Base-by-base conservation (phyloP, 768 basidiomycete species). In the Amanita molliuscula region DNA sequence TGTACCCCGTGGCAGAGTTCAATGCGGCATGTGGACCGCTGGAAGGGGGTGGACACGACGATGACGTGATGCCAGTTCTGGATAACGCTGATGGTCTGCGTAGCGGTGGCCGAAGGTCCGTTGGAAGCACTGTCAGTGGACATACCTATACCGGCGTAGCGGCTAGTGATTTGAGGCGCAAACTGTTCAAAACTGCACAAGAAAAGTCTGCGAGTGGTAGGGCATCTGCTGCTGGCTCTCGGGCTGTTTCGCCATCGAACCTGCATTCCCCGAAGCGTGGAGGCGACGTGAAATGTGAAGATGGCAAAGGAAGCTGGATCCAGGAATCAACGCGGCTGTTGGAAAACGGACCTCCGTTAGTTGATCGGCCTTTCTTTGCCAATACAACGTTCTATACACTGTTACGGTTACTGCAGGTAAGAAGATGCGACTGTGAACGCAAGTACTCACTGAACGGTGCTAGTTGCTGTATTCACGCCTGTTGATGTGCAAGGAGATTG, bases 371-470 rank as follows among this genome's bases (percentile, higher is more conserved):
- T 7, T 89, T 97, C 66, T 98, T 95, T 66, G 79, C 79, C 52
- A 96, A 97, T 67, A 91, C 89, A 42, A 86, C 90, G 18, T 89
- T 92, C 62, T 99, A 98, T 68, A 88, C 88, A 6, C 63, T 97
- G 46, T 62, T 98, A 56, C 83, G 96, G 44, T 69, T 95, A 47
- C 63, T 98, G 44, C 92, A 99, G 83, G 95, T 80, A 59, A 52
- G 65, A 16, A 28, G 9, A 33, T 33, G 46, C 56, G 4, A 15
- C 15, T 2, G 7, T 35, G 28, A 18, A 26, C 9, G 26, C 6
- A 33, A 15, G 5, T 21, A 23, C n/a, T 29, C 5, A 43, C 21
- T 42, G 15, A 42, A 31, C 7, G 28, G 28, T 42, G 29, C 48
- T 62, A 98, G 94, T 68, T 91, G 56, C 75, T 96, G 55, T 95